A percentile compares a stretch with the other conserved stretches of the same genome.
Conservation (phyloP, 2,329 filamentous ascomycete genomes). For the Penicillium glabrum region DNA sequence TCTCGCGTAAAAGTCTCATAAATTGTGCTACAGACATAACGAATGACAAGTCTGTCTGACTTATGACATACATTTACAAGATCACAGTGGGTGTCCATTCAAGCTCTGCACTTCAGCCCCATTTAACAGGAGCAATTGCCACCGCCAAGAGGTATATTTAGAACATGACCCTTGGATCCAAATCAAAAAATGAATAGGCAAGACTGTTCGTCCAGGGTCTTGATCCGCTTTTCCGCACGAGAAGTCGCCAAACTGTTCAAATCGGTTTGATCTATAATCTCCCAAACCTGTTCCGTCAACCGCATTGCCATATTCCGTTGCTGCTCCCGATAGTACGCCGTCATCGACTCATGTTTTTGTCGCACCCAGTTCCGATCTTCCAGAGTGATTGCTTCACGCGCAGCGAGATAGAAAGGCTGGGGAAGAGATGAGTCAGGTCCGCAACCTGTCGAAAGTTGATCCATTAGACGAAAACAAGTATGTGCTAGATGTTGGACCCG, state of each 20-base stretch:
- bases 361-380: constrained; percentile 21
- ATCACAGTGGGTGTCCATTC: not conserved
- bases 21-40: not conserved
- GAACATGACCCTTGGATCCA: not conserved
- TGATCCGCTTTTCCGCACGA: constrained; percentile 12
- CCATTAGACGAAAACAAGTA: constrained; percentile 22
- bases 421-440: constrained; percentile 24
- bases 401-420: constrained; percentile 23
- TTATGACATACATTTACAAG: not conserved
- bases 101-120: not conserved
- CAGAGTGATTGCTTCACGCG: constrained; percentile 17
- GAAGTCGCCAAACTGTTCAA: not conserved
- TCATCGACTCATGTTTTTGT: constrained; percentile 24
- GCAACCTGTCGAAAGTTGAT: constrained; percentile 21
- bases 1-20: not conserved
- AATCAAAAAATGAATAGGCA: constrained; percentile 23
- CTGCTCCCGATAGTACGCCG: constrained; percentile 24
- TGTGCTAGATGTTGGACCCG: constrained; percentile 23
- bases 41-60: not conserved
- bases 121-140: not conserved
- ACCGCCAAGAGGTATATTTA: constrained; percentile 1
- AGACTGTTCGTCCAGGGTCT: constrained; percentile 14
- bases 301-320: constrained; percentile 24
- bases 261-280: constrained; percentile 15
- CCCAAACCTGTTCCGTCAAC: constrained; percentile 23